A percentile compares a stretch with the other conserved stretches of the same genome.
These are phyloP conservation scores for Platismatia glauca DNA, from an alignment of 495 filamentous ascomycete genomes.

Conservation along the genomic window DNA sequence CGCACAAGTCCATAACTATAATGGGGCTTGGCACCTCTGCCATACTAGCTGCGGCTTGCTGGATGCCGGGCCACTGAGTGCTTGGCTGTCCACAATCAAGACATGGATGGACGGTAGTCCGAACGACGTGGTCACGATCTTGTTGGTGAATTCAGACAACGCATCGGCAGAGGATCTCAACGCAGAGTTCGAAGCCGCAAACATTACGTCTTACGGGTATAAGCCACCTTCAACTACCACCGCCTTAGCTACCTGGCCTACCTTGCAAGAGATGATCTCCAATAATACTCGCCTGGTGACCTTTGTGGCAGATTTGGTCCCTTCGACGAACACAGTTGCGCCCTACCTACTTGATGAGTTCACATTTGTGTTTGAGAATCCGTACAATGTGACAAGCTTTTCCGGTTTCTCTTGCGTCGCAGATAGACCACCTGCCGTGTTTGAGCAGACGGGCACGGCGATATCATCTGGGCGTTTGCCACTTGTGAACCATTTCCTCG, in stretches of 20 bases:
- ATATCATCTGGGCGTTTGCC: constrained; percentile 43
- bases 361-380: constrained; percentile 67
- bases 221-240: constrained; percentile 38
- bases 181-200: constrained; percentile 45
- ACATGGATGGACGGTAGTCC: constrained; percentile 59
- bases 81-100: constrained; percentile 55
- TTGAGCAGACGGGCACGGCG: constrained; percentile 37
- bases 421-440: constrained; percentile 47
- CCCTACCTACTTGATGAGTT: constrained; percentile 70
- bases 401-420: constrained; percentile 59
- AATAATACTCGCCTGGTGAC: constrained; percentile 55
- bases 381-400: constrained; percentile 55
- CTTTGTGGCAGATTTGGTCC: constrained; percentile 50
- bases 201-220: constrained; percentile 55
- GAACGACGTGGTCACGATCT: constrained; percentile 66
- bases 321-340: constrained; percentile 34
- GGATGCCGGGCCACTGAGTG: constrained; percentile 55
- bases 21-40: constrained; percentile 53
- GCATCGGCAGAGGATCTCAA: constrained; percentile 46
- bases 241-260: constrained; percentile 53
- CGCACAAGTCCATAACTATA: constrained; percentile 56
- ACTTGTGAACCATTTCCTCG: constrained; percentile 66
- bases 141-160: constrained; percentile 64
- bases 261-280: constrained; percentile 55
- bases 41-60: constrained; percentile 55